phyloP scores from a whole-genome alignment of 306 rosid species.

The Sophora flavescens region DNA sequence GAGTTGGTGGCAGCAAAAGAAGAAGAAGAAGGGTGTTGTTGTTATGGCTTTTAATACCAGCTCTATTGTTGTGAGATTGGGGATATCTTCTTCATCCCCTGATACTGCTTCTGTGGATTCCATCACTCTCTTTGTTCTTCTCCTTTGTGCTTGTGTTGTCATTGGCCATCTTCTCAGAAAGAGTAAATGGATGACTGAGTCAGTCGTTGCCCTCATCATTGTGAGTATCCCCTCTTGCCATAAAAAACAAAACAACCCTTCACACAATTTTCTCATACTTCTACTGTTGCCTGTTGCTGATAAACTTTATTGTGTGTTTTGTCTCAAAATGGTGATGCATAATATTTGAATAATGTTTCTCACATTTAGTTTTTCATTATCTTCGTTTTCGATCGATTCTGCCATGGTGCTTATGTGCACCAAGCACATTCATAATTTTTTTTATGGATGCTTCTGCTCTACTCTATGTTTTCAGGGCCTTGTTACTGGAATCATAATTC shows the following conservation, averaged over 20 bases:
- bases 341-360: not conserved
- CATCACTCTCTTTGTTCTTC: slow-evolving; percentile 63
- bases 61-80: slow-evolving; percentile 40
- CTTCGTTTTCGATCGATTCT: too few species aligned
- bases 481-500: slow-evolving; percentile 58
- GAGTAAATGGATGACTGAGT: slow-evolving; percentile 67
- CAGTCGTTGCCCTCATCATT: slow-evolving; percentile 62
- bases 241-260: too few species aligned
- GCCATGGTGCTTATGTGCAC: not conserved
- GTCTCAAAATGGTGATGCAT: not conserved
- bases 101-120: slow-evolving; percentile 49
- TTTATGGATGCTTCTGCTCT: slow-evolving; percentile 13
- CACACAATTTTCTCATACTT: not conserved
- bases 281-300: not conserved
- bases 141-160: slow-evolving; percentile 61
- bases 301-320: not conserved
- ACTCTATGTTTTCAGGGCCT: slow-evolving; percentile 62
- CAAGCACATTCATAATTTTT: not conserved
- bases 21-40: not conserved
- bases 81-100: slow-evolving; percentile 1
- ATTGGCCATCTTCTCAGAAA: slow-evolving; percentile 71
- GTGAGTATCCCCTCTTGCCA: slow-evolving; percentile 68
- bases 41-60: slow-evolving; percentile 45
- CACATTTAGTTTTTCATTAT: too few species aligned
- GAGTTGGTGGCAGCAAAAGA: slow-evolving; percentile 18